Conservation (phyloP, 495 filamentous ascomycete species). For the Parathielavia appendiculata region DNA sequence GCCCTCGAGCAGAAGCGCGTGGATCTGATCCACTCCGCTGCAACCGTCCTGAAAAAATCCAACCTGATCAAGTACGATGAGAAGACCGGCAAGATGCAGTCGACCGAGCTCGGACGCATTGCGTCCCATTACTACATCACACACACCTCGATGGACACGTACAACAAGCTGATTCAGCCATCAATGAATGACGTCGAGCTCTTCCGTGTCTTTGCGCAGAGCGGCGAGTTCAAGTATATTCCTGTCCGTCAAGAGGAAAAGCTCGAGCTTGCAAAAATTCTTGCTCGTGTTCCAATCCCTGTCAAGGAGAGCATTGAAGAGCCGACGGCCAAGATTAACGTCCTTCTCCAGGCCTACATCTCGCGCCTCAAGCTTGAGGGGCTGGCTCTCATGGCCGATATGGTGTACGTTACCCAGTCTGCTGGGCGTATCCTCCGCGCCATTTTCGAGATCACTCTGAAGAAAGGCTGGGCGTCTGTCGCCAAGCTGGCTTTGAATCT, state of each 20-base stretch:
- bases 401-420: conserved; percentile 98
- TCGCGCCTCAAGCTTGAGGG: conserved; percentile 92
- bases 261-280: conserved; percentile 86
- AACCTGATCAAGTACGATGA: conserved; percentile 93
- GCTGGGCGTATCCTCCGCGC: conserved; percentile 93
- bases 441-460: conserved; percentile 92
- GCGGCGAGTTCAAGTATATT: conserved; percentile 98
- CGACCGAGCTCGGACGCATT: conserved; percentile 91
- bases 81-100: conserved; percentile 79
- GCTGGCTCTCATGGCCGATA: conserved; percentile 92
- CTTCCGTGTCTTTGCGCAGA: conserved; percentile 95
- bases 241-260: conserved; percentile 97
- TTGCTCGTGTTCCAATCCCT: conserved; percentile 85
- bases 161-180: conserved; percentile 92
- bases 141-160: conserved; percentile 90
- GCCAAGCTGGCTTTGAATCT: conserved; percentile 88
- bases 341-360: conserved; percentile 95
- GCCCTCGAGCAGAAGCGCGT: conserved; percentile 93
- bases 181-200: conserved; percentile 87
- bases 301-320: conserved; percentile 98
- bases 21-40: conserved; percentile 92
- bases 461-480: conserved; percentile 93
- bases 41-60: conserved; percentile 77
- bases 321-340: conserved; percentile 97
- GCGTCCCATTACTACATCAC: conserved; percentile 98